phyloP scores from a whole-genome alignment of 2,329 filamentous ascomycete genomes.

The Fusarium phyllophilum region DNA sequence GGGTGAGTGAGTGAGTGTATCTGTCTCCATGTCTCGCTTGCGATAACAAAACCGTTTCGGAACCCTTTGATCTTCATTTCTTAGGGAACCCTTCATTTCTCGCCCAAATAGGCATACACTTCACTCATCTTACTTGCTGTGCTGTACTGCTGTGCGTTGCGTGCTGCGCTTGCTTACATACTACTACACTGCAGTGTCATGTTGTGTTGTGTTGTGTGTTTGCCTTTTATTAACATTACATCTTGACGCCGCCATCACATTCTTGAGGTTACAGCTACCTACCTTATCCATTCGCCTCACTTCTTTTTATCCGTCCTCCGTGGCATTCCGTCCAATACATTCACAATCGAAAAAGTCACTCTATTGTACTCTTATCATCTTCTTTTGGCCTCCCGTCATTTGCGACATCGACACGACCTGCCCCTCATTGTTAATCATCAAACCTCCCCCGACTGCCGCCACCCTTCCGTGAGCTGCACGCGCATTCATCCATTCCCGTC shows the following conservation, averaged over 20 bases:
- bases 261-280: constrained; percentile 26
- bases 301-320: not conserved
- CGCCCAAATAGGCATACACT: not conserved
- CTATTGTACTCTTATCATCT: constrained; percentile 9
- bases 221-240: not conserved
- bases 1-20: not conserved
- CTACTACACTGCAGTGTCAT: not conserved
- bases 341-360: not conserved
- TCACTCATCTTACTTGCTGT: not conserved
- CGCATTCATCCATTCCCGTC: constrained; percentile 9
- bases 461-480: not conserved
- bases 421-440: constrained; percentile 23
- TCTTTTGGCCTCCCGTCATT: constrained; percentile 12
- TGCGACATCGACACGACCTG: constrained; percentile 5
- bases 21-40: constrained; percentile 24
- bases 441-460: constrained; percentile 16
- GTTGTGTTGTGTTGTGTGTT: not conserved
- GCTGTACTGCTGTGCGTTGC: not conserved
- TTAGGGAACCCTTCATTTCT: constrained; percentile 18
- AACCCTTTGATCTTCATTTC: constrained; percentile 29
- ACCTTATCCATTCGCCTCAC: not conserved
- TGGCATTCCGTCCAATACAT: constrained; percentile 16
- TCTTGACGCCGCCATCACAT: constrained; percentile 14
- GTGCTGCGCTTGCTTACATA: not conserved
- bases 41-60: constrained; percentile 36